Base-by-base conservation (phyloP, 371 early-diverging fungal species). In the Rhizopus stolonifer region DNA sequence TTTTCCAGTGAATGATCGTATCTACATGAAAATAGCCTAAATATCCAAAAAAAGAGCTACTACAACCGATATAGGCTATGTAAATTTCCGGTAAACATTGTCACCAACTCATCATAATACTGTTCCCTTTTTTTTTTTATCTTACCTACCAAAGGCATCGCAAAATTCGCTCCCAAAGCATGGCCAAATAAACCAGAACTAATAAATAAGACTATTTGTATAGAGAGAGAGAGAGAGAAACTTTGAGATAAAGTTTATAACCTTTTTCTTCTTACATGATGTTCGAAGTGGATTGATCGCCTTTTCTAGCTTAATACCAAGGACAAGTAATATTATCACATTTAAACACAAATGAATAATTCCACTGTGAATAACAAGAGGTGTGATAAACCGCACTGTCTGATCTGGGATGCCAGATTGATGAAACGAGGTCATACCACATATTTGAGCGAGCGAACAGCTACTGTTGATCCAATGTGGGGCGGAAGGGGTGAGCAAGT, bases 351-450 rank as follows among this genome's bases (percentile, higher is more conserved):
- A 56, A 65, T 94, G 94, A 1, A 92, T n/a, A 1, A 90, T 47
- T 5, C 92, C 94, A 15, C 80, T 90, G 67, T 92, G 92, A 48
- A 91, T 64, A 54, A 88, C 86, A 15, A 90, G 77, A 4, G 94
- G 85, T 0, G 81, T 67, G 34, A 92, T 71, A 54, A 92, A 86
- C 7, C 92, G 74, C 61, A 67, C 90, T 78, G 88, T 84, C 54
- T 92, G 91, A 64, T 90, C 71, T 0, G 84, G 80, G 43, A 76
- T 42, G 22, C 60, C 42, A 5, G 49, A 0, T 40, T 43, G 25
- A 42, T 58, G 51, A 67, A 80, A 57, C n/a, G 68, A 14, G 19
- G 67, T 52, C 56, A 83, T 70, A 11, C 79, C 81, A 65, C 85
- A 85, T 17, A 79, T 58, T 4, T 76, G 64, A 0, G 67, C 56